Conservation (phyloP, 129 eudicot species). For the Gnaphalium uliginosum region DNA sequence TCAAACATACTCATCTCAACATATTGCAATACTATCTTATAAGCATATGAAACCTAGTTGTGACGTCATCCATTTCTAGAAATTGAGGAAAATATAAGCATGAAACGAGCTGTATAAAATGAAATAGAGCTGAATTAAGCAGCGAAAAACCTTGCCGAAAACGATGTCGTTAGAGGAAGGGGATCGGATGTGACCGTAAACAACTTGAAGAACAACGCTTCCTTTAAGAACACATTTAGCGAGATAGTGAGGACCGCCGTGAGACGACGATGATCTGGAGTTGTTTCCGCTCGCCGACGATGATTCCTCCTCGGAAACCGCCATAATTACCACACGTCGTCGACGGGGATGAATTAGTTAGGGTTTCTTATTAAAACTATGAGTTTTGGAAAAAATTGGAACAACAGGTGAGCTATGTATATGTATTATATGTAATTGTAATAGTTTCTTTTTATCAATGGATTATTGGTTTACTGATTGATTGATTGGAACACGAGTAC, state of each 20-base stretch:
- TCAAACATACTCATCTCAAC: too few relatives aligned
- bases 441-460: background rate
- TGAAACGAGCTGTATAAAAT: too few relatives aligned
- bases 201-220: conserved; percentile 80
- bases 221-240: conserved; percentile 77
- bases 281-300: conserved; percentile 40
- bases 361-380: conserved; percentile 10
- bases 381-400: too few relatives aligned
- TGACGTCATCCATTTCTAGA: too few relatives aligned
- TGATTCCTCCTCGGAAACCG: conserved; percentile 81
- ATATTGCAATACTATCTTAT: too few relatives aligned
- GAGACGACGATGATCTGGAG: conserved; percentile 32
- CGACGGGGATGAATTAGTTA: conserved; percentile 19
- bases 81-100: too few relatives aligned
- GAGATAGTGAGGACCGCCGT: conserved; percentile 52
- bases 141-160: conserved; percentile 68
- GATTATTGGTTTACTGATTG: conserved; percentile 8
- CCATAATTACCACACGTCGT: conserved; percentile 46
- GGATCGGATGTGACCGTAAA: conserved; percentile 79
- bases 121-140: too few relatives aligned
- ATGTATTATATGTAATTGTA: conserved; percentile 4
- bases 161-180: conserved; percentile 73
- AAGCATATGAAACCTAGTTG: too few relatives aligned
- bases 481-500: conserved; percentile 23
- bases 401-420: conserved; percentile 7